Evolutionary conservation across 2,329 filamentous ascomycete species (phyloP), one percentile per base, ranked within the genome.

Genomic region (Neurospora crassa): DNA sequence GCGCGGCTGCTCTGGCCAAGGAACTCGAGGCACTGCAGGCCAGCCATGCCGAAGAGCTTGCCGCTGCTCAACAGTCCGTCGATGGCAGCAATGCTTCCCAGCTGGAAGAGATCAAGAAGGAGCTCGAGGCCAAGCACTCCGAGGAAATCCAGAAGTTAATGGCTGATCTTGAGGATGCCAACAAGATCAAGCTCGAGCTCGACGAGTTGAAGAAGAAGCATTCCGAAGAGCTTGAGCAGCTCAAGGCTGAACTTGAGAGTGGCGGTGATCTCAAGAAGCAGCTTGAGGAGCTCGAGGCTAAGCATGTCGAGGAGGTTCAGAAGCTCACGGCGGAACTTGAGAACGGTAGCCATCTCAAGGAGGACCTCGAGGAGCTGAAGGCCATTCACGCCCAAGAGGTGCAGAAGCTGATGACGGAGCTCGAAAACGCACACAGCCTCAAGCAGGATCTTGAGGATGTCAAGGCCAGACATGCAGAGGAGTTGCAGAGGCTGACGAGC

Each of bases 211-310:
- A 78, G 70, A 76, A 76, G 40, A 70, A 76, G 67, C 79, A 81
- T 63, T 76, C 77, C 68, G 81, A 80, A 75, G 79, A 79, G 20
- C 74, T 86, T 6, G 82, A 85, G 74, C 83, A 83, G 67, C 76
- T 83, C 67, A 83, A 83, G 76, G 78, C 79, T 34, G 79, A 83
- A 73, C 80, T 82, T 75, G 74, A 82, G 53, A 78, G 80, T 12
- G 79, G 89, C 2, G 81, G 84, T 76, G 20, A n/a, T 12, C 40
- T 68, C 40, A 68, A 68, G 67, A 43, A 29, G 40, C 37, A 71
- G 45, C 67, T 71, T 18, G 68, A 71, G 34, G 70, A 72, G 37
- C 68, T 76, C 40, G 81, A 79, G 72, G 76, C 78, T 16, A 76
- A 75, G 67, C 79, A 83, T 47, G 77, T 77, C 8, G 76, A 78